phyloP scores from a whole-genome alignment of 192 early-diverging fungal genomes.

The Bifiguratus adelaidae region DNA sequence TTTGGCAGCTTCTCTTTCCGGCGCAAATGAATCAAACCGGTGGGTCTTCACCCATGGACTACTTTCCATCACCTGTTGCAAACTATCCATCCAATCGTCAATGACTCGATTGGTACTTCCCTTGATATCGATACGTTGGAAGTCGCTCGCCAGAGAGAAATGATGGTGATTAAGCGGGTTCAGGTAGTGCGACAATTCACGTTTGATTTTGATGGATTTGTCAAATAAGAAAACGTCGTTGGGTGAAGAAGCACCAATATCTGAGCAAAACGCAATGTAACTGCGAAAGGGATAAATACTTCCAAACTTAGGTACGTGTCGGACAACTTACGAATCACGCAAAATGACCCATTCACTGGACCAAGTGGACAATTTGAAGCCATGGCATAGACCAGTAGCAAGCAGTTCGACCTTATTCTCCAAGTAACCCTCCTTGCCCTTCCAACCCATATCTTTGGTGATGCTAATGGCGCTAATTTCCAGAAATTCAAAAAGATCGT shows the following conservation, averaged over 20 bases:
- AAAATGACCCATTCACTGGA: slow-evolving; percentile 59
- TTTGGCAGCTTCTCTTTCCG: slow-evolving; percentile 49
- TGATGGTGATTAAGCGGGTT: slow-evolving; percentile 30
- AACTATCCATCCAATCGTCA: slow-evolving; percentile 56
- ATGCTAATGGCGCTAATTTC: slow-evolving; percentile 64
- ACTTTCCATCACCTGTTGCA: slow-evolving; percentile 39
- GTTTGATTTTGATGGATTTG: slow-evolving; percentile 16
- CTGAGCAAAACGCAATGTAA: slow-evolving; percentile 39
- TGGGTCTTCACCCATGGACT: slow-evolving; percentile 55
- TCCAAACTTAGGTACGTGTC: not conserved
- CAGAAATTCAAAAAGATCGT: slow-evolving; percentile 67
- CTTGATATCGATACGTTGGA: slow-evolving; percentile 56
- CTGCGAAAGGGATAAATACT: slow-evolving; percentile 1
- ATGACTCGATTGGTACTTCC: slow-evolving; percentile 50
- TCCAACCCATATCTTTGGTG: slow-evolving; percentile 73
- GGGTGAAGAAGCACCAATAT: slow-evolving; percentile 23
- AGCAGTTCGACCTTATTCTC: slow-evolving; percentile 43
- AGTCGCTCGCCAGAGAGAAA: slow-evolving; percentile 44
- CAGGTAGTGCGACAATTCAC: slow-evolving; percentile 8
- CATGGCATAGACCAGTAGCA: slow-evolving; percentile 1
- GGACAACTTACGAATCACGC: slow-evolving; percentile 48
- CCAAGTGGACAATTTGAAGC: slow-evolving; percentile 25
- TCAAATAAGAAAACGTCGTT: slow-evolving; percentile 43
- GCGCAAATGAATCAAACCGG: slow-evolving; percentile 71
- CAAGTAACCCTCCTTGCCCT: slow-evolving; percentile 71